A percentile compares a stretch with the other conserved stretches of the same genome.
These are phyloP conservation scores for Thelephora aurantiotincta DNA, from an alignment of 768 basidiomycete species.

Conservation along the genomic window DNA sequence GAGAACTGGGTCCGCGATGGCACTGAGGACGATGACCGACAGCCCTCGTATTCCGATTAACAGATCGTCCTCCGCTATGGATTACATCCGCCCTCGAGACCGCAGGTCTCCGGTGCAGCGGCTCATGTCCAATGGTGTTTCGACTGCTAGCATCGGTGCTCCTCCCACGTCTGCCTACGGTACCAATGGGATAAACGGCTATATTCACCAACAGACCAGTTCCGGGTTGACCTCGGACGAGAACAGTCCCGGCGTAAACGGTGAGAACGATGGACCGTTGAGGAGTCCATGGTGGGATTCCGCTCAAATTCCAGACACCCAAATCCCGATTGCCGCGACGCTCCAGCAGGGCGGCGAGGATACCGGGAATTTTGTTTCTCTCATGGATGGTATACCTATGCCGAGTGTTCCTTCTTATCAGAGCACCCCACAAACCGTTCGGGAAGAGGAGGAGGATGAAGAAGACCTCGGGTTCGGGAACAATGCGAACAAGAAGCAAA, in stretches of 20 bases:
- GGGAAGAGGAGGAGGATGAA: slow-evolving; percentile 43
- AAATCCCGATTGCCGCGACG: slow-evolving; percentile 57
- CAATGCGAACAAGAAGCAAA: slow-evolving; percentile 22
- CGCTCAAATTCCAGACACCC: slow-evolving; percentile 21
- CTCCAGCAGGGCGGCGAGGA: slow-evolving; percentile 32
- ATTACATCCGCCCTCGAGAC: slow-evolving; percentile 34
- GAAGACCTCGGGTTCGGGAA: slow-evolving; percentile 94
- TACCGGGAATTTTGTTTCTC: slow-evolving; percentile 60
- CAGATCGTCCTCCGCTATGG: slow-evolving; percentile 68
- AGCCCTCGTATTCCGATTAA: slow-evolving; percentile 42
- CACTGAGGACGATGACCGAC: slow-evolving; percentile 28
- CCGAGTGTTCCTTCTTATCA: slow-evolving; percentile 13
- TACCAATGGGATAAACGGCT: slow-evolving; percentile 22
- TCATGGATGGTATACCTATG: slow-evolving; percentile 54
- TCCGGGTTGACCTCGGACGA: slow-evolving; percentile 19
- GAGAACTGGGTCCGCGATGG: slow-evolving; percentile 60
- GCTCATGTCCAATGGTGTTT: slow-evolving; percentile 36
- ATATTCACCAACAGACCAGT: slow-evolving; percentile 9
- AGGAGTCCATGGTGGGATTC: slow-evolving; percentile 52
- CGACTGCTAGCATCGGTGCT: slow-evolving; percentile 36
- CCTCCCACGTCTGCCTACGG: slow-evolving; percentile 20
- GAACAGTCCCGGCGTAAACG: slow-evolving; percentile 5
- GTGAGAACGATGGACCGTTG: slow-evolving; percentile 5
- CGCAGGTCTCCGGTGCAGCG: slow-evolving; percentile 43
- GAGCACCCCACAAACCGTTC: slow-evolving; percentile 5